Evolutionary conservation across 208 protist species (phyloP).

Genomic region (Endotrypanum monterogeii): DNA sequence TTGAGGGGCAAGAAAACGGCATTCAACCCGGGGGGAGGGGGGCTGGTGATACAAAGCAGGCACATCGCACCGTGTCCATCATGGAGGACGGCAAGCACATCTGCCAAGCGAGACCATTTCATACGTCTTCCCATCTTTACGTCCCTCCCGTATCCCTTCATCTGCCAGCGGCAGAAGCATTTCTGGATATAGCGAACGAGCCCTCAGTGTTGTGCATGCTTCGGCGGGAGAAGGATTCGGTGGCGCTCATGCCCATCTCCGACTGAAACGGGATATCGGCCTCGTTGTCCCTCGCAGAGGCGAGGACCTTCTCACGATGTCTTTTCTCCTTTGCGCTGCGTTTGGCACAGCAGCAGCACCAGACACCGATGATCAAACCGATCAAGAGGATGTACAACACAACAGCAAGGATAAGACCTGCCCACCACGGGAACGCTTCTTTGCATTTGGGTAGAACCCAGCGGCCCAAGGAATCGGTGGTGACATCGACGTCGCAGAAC

Average conservation of each 20-base stretch:
- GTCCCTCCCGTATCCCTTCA: no score
- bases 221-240: constrained; percentile 12
- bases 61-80: no score
- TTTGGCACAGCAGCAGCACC: constrained; percentile 46
- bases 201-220: background rate
- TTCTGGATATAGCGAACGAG: no score
- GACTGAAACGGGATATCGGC: constrained; percentile 46
- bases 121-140: no score
- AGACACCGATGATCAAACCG: constrained; percentile 47
- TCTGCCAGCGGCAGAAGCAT: no score
- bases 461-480: constrained; percentile 27
- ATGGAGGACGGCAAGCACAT: no score
- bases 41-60: no score
- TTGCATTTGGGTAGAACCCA: constrained; percentile 39
- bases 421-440: constrained; percentile 55
- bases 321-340: constrained; percentile 32
- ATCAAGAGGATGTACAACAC: constrained; percentile 37
- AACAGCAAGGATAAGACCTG: constrained; percentile 44
- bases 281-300: constrained; percentile 31
- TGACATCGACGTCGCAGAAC: constrained; percentile 39
- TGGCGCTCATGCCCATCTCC: constrained; percentile 48
- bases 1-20: no score
- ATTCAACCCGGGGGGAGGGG: no score
- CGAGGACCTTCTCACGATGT: constrained; percentile 25
- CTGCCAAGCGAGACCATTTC: no score